A percentile compares a stretch with the other conserved stretches of the same genome.
phyloP scores from a whole-genome alignment of 306 rosid species.

The Quercus agrifolia region DNA sequence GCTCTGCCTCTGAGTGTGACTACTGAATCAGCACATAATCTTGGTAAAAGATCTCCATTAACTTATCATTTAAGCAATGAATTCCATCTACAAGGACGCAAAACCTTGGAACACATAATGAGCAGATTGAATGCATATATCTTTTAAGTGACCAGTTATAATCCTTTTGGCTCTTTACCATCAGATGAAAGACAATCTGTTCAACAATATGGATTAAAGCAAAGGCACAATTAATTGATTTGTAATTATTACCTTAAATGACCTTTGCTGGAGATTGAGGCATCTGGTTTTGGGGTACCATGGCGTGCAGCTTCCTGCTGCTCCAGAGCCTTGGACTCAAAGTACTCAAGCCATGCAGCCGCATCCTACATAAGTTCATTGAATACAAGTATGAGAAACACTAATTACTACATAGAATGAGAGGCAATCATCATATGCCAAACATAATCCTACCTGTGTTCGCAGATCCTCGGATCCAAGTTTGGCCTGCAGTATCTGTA shows the following conservation, averaged over 20 bases:
- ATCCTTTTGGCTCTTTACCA: not conserved
- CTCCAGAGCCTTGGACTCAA: constrained; percentile 97
- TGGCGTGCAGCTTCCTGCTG: constrained; percentile 99
- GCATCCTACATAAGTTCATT: constrained; percentile 69
- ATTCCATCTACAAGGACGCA: not conserved
- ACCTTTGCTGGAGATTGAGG: constrained; percentile 98
- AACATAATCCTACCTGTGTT: constrained; percentile 62
- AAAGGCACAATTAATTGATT: not conserved
- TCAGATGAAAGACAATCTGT: not conserved
- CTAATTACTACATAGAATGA: not conserved
- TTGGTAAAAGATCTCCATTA: too few species aligned
- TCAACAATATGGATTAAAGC: not conserved
- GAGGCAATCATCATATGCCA: constrained; percentile 4
- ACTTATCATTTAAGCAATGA: not conserved
- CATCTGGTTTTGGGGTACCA: constrained; percentile 99
- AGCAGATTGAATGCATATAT: not conserved
- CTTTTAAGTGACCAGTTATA: not conserved
- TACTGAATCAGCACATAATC: too few species aligned
- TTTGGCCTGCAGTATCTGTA: constrained; percentile 92
- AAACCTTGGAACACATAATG: not conserved
- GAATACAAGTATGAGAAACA: constrained; percentile 7
- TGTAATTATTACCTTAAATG: constrained; percentile 67
- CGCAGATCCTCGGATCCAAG: constrained; percentile 95
- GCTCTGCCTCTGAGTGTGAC: too few species aligned
- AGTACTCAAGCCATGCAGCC: constrained; percentile 99